A percentile compares a stretch with the other conserved stretches of the same genome.
Evolutionary conservation across 441 rosid genomes (phyloP).

Genomic region (Pelargonium australe): DNA sequence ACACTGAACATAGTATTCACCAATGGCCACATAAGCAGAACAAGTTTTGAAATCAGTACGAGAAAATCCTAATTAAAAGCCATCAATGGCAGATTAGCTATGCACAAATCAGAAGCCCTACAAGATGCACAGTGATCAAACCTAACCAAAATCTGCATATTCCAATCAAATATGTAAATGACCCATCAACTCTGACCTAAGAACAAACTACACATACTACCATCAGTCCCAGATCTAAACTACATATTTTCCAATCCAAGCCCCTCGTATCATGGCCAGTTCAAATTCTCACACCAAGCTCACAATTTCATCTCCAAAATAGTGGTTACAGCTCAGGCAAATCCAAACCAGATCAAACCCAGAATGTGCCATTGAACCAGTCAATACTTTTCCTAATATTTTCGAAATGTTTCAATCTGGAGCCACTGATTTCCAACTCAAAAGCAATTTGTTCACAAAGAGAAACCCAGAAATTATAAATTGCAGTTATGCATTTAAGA

Average conservation of each 20-base stretch:
- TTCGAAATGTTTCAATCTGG: not conserved
- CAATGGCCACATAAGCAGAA: not conserved
- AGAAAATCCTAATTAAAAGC: not conserved
- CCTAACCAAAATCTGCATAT: not conserved
- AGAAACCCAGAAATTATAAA: conserved; percentile 8
- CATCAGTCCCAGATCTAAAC: conserved; percentile 23
- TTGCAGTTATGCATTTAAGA: not conserved
- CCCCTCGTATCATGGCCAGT: not conserved
- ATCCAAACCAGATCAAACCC: conserved; percentile 4
- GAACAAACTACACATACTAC: not conserved
- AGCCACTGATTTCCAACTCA: conserved; percentile 1
- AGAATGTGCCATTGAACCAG: not conserved
- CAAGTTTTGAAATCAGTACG: not conserved
- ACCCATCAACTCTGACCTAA: no score
- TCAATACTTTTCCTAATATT: not conserved
- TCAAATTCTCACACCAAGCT: not conserved
- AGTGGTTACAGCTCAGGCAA: not conserved
- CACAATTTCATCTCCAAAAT: conserved; percentile 5
- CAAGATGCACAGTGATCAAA: not conserved
- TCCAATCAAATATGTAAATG: not conserved
- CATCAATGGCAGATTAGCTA: not conserved
- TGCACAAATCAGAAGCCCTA: no score
- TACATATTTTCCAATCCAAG: not conserved
- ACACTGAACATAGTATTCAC: not conserved
- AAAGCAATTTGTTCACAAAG: not conserved